These are phyloP conservation scores for Fusarium odoratissimum DNA, from an alignment of 2,329 filamentous ascomycete species.

Conservation along the genomic window DNA sequence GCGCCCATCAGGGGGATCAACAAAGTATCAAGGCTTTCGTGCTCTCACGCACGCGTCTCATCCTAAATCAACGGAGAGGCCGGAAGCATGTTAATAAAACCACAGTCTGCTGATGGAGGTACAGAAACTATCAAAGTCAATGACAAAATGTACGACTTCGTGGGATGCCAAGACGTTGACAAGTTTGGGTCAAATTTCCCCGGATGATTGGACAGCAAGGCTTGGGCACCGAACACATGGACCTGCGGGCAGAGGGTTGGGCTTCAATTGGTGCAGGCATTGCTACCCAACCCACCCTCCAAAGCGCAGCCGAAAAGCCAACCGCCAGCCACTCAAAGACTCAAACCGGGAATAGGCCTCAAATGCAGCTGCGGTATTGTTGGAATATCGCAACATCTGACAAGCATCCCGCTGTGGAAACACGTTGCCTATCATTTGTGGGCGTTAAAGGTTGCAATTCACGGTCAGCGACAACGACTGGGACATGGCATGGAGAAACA, in stretches of 20 bases:
- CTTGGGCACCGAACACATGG: conserved; percentile 46
- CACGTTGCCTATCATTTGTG: conserved; percentile 45
- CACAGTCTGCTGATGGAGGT: conserved; percentile 24
- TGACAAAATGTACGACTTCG: conserved; percentile 21
- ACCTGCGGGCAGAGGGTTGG: conserved; percentile 47
- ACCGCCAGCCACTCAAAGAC: conserved; percentile 19
- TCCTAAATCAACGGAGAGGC: conserved; percentile 10
- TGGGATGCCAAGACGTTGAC: conserved; percentile 29
- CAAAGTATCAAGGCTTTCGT: conserved; percentile 1
- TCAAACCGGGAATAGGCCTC: conserved; percentile 21
- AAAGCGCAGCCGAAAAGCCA: conserved; percentile 22
- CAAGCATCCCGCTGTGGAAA: conserved; percentile 36
- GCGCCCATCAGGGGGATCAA: conserved; percentile 16
- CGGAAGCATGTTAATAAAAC: conserved; percentile 16
- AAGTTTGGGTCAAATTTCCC: conserved; percentile 16
- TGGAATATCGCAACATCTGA: conserved; percentile 36
- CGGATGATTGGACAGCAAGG: conserved; percentile 41
- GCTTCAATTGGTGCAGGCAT: conserved; percentile 53
- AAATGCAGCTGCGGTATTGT: conserved; percentile 42
- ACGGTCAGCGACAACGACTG: conserved; percentile 20
- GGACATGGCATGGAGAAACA: conserved; percentile 32
- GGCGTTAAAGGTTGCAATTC: conserved; percentile 25
- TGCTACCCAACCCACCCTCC: conserved; percentile 53
- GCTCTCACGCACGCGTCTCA: not conserved
- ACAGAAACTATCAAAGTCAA: conserved; percentile 19